Conservation (phyloP, 345 rosid species). For the Barbarea vulgaris region DNA sequence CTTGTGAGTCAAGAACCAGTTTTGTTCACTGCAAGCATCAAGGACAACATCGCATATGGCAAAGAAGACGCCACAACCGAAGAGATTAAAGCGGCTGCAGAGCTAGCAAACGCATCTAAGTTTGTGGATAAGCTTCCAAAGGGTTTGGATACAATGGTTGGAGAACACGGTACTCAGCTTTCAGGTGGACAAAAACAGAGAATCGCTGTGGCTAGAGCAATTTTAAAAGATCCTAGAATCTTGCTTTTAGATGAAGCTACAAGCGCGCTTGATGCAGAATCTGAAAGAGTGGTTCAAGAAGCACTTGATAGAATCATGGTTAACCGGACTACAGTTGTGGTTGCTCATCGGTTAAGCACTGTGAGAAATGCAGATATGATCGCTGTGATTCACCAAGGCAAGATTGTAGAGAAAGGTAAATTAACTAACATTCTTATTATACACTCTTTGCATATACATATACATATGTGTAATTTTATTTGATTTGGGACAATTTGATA, state of each 20-base stretch:
- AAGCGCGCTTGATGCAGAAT: slow-evolving; percentile 75
- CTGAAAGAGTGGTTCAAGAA: slow-evolving; percentile 65
- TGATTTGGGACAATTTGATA: background rate
- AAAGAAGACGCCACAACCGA: slow-evolving; percentile 54
- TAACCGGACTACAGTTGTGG: slow-evolving; percentile 58
- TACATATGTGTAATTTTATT: background rate
- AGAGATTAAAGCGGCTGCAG: slow-evolving; percentile 59
- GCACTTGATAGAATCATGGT: slow-evolving; percentile 65
- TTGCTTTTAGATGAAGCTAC: slow-evolving; percentile 77
- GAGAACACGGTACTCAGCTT: slow-evolving; percentile 80
- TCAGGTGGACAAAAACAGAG: slow-evolving; percentile 91
- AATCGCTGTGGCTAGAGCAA: slow-evolving; percentile 73
- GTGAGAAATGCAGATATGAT: slow-evolving; percentile 57
- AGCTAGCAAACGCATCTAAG: slow-evolving; percentile 64
- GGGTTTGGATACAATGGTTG: slow-evolving; percentile 77
- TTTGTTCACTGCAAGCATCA: slow-evolving; percentile 59
- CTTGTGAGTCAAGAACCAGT: too few relatives aligned
- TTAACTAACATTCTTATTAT: background rate
- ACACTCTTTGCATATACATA: background rate
- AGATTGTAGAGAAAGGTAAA: slow-evolving; percentile 54
- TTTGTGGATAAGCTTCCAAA: slow-evolving; percentile 66
- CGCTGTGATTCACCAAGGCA: slow-evolving; percentile 54
- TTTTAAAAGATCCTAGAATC: slow-evolving; percentile 65
- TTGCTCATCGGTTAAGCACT: slow-evolving; percentile 69
- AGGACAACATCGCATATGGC: slow-evolving; percentile 63